These are phyloP conservation scores for Penicillium taxi DNA, from an alignment of 495 filamentous ascomycete species.

Conservation along the genomic window DNA sequence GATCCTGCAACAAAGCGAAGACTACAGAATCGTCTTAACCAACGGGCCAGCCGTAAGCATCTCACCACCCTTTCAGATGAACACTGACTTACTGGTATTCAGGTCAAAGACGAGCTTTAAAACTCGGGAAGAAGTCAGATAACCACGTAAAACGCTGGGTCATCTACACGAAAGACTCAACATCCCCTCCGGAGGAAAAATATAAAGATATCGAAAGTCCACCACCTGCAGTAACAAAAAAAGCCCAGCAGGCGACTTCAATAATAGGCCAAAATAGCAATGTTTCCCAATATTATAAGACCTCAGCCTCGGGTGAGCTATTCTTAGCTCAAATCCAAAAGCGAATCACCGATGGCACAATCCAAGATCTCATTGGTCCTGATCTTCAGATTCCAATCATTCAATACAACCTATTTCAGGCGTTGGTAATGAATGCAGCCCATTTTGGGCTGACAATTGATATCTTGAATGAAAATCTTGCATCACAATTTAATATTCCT, in stretches of 20 bases:
- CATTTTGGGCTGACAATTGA: slow-evolving; percentile 13
- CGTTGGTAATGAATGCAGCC: slow-evolving; percentile 12
- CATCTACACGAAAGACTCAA: slow-evolving; percentile 11
- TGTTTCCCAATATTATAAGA: no score
- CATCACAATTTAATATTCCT: slow-evolving; percentile 15
- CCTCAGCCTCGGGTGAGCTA: background rate
- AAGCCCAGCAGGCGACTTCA: background rate
- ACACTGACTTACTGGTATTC: slow-evolving; percentile 1
- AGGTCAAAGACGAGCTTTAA: slow-evolving; percentile 13
- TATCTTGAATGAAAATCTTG: slow-evolving; percentile 15
- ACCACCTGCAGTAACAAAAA: background rate
- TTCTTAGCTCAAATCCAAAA: background rate
- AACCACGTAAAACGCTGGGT: slow-evolving; percentile 10
- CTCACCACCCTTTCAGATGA: background rate
- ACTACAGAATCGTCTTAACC: slow-evolving; percentile 22
- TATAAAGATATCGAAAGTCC: no score
- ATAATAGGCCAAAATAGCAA: no score
- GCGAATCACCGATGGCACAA: background rate
- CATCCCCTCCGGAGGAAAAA: background rate
- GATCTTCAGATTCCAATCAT: slow-evolving; percentile 1
- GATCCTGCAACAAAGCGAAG: slow-evolving; percentile 13
- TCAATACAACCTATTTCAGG: slow-evolving; percentile 11
- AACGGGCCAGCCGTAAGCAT: slow-evolving; percentile 19
- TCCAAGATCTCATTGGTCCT: background rate
- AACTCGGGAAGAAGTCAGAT: background rate